phyloP scores from a whole-genome alignment of 1,284 basidiomycete genomes.

The Fomes fomentarius region DNA sequence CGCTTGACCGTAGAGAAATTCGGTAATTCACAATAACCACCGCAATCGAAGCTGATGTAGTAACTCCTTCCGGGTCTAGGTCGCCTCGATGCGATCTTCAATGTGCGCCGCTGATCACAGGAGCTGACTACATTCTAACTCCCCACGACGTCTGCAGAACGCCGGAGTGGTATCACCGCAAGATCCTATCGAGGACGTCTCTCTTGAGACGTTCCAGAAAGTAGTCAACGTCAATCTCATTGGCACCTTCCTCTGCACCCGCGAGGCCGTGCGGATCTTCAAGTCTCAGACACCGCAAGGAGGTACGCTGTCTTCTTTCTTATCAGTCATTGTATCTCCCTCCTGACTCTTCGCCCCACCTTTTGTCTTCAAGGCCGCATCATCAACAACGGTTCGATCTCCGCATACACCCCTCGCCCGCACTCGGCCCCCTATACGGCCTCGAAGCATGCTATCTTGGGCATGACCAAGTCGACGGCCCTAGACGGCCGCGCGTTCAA shows the following conservation, averaged over 20 bases:
- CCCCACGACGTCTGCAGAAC: constrained; percentile 49
- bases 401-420: constrained; percentile 75
- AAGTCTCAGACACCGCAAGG: constrained; percentile 74
- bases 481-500: constrained; percentile 76
- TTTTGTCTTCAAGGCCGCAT: constrained; percentile 55
- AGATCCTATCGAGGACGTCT: constrained; percentile 64
- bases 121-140: no score
- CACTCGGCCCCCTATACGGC: constrained; percentile 69
- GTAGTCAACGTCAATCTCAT: constrained; percentile 75
- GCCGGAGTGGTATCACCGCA: constrained; percentile 60
- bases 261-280: constrained; percentile 77
- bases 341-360: background rate
- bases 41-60: no score
- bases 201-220: constrained; percentile 61
- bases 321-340: background rate
- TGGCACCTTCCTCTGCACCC: constrained; percentile 75
- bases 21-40: constrained; percentile 40
- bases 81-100: constrained; percentile 78
- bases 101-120: no score
- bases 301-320: constrained; percentile 41
- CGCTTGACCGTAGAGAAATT: constrained; percentile 54
- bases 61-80: no score
- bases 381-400: constrained; percentile 85
- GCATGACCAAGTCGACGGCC: constrained; percentile 74
- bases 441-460: constrained; percentile 80